Conservation (phyloP, 805 yeast species). For the Deakozyma indianensis region DNA sequence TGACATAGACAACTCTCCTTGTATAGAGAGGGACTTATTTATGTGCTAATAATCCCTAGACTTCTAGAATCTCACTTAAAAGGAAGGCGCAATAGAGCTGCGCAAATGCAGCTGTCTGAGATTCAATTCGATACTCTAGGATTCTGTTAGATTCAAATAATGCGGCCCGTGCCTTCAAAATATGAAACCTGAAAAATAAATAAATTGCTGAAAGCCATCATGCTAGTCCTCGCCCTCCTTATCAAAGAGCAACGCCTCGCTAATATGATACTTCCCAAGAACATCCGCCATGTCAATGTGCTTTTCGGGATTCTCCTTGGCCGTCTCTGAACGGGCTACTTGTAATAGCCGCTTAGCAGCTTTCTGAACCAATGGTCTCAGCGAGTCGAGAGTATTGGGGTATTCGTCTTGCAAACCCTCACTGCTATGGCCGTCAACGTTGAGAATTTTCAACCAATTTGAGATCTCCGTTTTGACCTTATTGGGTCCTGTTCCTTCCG, state of each 20-base stretch:
- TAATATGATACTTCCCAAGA: neutral
- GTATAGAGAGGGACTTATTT: neutral
- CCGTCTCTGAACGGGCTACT: neutral
- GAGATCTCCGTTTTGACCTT: neutral
- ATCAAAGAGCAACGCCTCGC: neutral
- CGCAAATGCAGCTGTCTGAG: too few species aligned
- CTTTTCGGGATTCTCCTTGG: neutral
- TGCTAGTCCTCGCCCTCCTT: too few species aligned
- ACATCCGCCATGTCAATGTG: neutral
- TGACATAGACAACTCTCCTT: too few species aligned
- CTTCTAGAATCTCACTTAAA: too few species aligned
- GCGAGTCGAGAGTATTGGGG: too few species aligned
- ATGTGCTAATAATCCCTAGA: neutral
- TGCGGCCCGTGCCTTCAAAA: too few species aligned
- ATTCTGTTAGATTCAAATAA: too few species aligned
- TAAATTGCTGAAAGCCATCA: too few species aligned
- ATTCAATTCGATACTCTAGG: too few species aligned
- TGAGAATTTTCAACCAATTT: neutral
- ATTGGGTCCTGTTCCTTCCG: neutral
- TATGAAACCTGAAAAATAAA: too few species aligned
- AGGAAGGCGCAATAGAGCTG: too few species aligned
- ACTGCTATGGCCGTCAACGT: neutral
- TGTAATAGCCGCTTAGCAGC: neutral
- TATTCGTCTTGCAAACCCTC: too few species aligned
- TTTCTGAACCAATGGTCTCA: neutral